Conservation (phyloP, 192 early-diverging fungal genomes). For the Umbelopsis isabellina region DNA sequence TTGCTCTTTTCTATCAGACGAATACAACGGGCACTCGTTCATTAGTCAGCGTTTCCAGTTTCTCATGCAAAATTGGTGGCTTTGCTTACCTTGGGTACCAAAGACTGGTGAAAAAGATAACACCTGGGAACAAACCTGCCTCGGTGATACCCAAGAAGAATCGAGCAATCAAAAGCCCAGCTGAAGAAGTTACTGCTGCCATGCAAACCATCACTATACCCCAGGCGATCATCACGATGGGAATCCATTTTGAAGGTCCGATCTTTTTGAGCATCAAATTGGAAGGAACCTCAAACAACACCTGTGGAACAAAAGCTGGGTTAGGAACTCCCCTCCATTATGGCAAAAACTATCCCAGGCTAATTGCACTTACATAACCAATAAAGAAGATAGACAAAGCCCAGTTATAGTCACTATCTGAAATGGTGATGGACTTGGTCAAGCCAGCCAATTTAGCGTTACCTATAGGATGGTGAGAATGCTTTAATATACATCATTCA, state of each 20-base stretch:
- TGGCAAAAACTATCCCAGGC: background rate
- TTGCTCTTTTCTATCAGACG: constrained; percentile 52
- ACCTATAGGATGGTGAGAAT: constrained; percentile 29
- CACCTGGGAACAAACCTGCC: constrained; percentile 63
- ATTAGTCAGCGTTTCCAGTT: background rate
- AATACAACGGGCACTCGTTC: background rate
- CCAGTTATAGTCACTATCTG: constrained; percentile 56
- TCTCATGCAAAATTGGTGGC: background rate
- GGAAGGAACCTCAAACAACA: constrained; percentile 76
- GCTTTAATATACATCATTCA: background rate
- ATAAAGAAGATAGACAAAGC: constrained; percentile 71
- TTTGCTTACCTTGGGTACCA: constrained; percentile 42
- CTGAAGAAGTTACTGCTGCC: constrained; percentile 46
- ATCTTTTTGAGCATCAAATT: constrained; percentile 66
- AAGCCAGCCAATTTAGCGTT: constrained; percentile 64
- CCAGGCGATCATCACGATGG: constrained; percentile 61
- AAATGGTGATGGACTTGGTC: constrained; percentile 47
- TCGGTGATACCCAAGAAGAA: constrained; percentile 65
- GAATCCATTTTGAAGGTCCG: constrained; percentile 61
- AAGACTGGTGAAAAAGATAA: constrained; percentile 55
- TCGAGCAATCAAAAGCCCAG: constrained; percentile 50
- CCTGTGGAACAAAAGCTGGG: constrained; percentile 38
- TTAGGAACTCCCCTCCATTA: background rate
- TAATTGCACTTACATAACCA: constrained; percentile 48
- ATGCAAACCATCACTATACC: constrained; percentile 55